phyloP scores from a whole-genome alignment of 1,139 yeast species.

The Hemisphaericaspora xylofermentans region DNA sequence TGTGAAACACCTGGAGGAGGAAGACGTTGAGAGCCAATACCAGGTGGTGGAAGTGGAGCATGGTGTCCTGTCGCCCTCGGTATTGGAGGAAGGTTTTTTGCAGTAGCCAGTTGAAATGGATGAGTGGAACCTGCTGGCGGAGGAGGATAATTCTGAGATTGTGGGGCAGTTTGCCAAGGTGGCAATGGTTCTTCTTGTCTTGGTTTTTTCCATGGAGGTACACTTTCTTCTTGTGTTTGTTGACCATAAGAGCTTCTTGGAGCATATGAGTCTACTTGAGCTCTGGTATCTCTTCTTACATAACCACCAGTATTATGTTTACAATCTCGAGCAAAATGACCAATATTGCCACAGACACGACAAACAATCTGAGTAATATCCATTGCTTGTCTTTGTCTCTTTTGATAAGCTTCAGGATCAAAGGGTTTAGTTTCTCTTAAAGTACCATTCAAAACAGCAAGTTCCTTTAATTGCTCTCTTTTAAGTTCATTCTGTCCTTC shows the following conservation, averaged over 20 bases:
- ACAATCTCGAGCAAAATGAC: constrained; percentile 91
- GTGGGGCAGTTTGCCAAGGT: constrained; percentile 17
- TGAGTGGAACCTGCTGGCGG: constrained; percentile 5
- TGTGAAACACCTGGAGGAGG: constrained; percentile 16
- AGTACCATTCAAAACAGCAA: constrained; percentile 94
- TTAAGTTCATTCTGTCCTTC: constrained; percentile 92
- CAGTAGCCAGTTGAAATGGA: background rate
- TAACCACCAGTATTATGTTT: constrained; percentile 23
- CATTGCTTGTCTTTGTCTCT: constrained; percentile 39
- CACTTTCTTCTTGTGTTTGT: background rate
- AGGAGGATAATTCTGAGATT: constrained; percentile 15
- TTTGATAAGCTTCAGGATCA: constrained; percentile 57
- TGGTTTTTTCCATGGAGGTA: constrained; percentile 17
- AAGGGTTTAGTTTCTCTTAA: constrained; percentile 75
- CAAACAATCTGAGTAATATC: constrained; percentile 66
- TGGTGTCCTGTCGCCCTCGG: background rate
- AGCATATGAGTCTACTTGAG: constrained; percentile 7
- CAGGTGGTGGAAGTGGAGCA: constrained; percentile 20
- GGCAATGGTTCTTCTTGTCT: constrained; percentile 19
- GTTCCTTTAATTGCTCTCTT: constrained; percentile 84
- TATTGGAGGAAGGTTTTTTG: background rate
- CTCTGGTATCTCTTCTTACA: constrained; percentile 1
- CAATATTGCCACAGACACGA: constrained; percentile 73
- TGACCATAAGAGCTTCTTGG: constrained; percentile 3
- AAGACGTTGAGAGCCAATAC: constrained; percentile 16